Percentiles rank a stretch among this genome's conserved stretches.
Evolutionary conservation across 768 basidiomycete genomes (phyloP).

Genomic region (Pholiota conissans): DNA sequence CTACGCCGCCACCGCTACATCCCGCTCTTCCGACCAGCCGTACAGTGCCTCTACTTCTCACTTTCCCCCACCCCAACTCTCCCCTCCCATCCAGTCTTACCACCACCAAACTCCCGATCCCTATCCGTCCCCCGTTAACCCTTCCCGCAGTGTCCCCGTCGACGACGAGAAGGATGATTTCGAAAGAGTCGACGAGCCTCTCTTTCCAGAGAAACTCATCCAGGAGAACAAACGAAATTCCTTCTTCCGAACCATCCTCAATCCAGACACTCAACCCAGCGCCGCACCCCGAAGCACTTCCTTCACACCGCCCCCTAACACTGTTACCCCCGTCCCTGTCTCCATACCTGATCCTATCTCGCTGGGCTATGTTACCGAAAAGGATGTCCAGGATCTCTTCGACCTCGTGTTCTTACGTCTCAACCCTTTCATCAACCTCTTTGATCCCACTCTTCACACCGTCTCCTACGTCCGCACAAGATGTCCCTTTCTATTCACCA

Average conservation of each 20-base stretch:
- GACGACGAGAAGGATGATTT: conserved; percentile 72
- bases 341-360: conserved; percentile 68
- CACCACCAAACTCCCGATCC: conserved; percentile 33
- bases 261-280: conserved; percentile 52
- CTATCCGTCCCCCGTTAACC: conserved; percentile 35
- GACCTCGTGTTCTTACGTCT: conserved; percentile 80
- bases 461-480: conserved; percentile 75
- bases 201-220: conserved; percentile 78
- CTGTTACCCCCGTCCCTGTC: conserved; percentile 34
- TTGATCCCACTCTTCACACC: conserved; percentile 86
- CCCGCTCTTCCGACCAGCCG: conserved; percentile 32
- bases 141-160: conserved; percentile 42
- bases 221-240: conserved; percentile 72
- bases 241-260: conserved; percentile 83
- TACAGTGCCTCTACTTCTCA: conserved; percentile 32
- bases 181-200: conserved; percentile 59
- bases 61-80: conserved; percentile 47
- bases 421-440: conserved; percentile 87
- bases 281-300: conserved; percentile 37
- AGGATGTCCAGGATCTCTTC: conserved; percentile 70
- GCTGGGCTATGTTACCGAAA: conserved; percentile 68
- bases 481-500: conserved; percentile 83
- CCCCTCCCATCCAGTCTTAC: conserved; percentile 43
- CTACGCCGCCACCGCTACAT: conserved; percentile 26
- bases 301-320: conserved; percentile 37